Conservation (phyloP, 345 rosid species). For the Hibiscus tridactylites region DNA sequence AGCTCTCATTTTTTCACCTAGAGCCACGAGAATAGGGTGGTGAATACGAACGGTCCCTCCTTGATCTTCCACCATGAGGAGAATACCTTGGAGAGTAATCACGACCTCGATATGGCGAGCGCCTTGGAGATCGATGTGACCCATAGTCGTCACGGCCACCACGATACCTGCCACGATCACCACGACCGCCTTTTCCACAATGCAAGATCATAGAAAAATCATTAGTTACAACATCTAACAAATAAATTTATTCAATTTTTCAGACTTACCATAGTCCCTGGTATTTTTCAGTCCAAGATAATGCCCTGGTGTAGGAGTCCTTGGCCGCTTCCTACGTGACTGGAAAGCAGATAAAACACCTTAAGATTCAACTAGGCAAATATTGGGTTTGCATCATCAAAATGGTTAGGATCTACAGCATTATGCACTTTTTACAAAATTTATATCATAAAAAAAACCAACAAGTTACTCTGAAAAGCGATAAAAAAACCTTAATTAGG, state of each 20-base stretch:
- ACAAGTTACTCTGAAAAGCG: neutral
- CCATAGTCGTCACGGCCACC: slow-evolving; percentile 55
- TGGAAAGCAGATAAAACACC: slow-evolving; percentile 33
- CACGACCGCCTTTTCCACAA: slow-evolving; percentile 37
- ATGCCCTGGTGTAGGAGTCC: slow-evolving; percentile 99
- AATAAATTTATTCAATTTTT: neutral
- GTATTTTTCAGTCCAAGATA: slow-evolving; percentile 91
- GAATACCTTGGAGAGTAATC: slow-evolving; percentile 67
- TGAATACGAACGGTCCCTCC: slow-evolving; percentile 76
- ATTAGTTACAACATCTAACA: neutral
- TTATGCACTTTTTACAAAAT: slow-evolving; percentile 9
- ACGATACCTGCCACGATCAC: slow-evolving; percentile 28
- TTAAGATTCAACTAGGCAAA: slow-evolving; percentile 8
- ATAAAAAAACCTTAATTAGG: neutral
- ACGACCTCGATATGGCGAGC: slow-evolving; percentile 56
- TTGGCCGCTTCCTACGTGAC: slow-evolving; percentile 90
- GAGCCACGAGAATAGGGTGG: slow-evolving; percentile 45
- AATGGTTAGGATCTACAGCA: slow-evolving; percentile 1
- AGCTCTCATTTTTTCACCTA: slow-evolving; percentile 14
- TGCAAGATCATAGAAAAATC: neutral
- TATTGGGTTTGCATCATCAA: neutral
- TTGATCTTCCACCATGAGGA: slow-evolving; percentile 63
- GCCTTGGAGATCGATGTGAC: slow-evolving; percentile 68
- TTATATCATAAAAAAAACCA: neutral
- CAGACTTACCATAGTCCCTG: slow-evolving; percentile 57